Base-by-base conservation (phyloP, 2,329 filamentous ascomycete species). In the Coniochaeta hoffmannii region DNA sequence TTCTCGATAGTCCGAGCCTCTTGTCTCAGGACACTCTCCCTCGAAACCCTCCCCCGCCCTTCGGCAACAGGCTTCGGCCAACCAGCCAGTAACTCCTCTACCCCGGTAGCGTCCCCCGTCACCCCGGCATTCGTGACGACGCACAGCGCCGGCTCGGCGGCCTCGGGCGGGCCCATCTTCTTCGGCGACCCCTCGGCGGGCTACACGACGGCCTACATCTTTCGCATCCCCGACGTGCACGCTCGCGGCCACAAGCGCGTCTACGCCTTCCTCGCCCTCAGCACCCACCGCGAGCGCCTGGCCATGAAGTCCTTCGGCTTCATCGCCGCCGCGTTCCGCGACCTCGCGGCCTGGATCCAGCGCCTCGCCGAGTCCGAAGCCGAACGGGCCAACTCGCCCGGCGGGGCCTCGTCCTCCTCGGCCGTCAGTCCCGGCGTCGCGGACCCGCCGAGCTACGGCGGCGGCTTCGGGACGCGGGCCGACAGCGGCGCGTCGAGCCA, bases 151-250 rank as follows among this genome's bases (percentile, higher is more conserved):
- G 73, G 80, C 55, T 73, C 79, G 35, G 74, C 82, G 15, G 76
- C 79, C 1, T 82, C 82, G 2, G 84, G 83, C 2, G 84, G 84
- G 0, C 83, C 85, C 30, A 85, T 88, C 54, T 86, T 88, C 66
- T 87, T 88, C 57, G 85, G 85, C 30, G 85, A 88, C 63, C 76
- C 82, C 1, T 66, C 79, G 0, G 79, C 83, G 1, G 85, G 85
- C 30, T 87, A 86, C 68, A 88, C 85, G 0, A 88, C 84, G 0
- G 85, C 84, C 14, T 87, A 86, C 67, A 85, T 87, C 60, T 88
- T 88, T 64, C 83, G 85, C 26, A 85, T 88, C 41, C 81, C 84
- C 7, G 85, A 88, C 64, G 74, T 86, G 34, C 83, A 86, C 59
- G 85, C 85, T 14, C 81, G 85, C 12, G 85, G 85, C 4, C 81